Evolutionary conservation across 1,284 basidiomycete species (phyloP), one percentile per base, ranked within the genome.

Genomic region (Apiotrichum sp.): DNA sequence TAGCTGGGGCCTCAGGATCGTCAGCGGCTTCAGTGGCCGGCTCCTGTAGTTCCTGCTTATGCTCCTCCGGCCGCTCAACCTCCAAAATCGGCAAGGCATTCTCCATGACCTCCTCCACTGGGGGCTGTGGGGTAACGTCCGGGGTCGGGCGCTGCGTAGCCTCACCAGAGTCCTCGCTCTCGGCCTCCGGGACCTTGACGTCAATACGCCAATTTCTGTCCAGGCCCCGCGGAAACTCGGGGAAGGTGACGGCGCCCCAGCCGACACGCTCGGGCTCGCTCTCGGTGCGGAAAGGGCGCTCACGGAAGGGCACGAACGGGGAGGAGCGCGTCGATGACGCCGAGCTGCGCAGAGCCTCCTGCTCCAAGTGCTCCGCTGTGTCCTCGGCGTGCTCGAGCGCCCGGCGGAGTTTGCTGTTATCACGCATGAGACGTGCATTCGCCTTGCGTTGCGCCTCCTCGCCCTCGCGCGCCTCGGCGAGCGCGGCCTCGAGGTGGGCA

Each of bases 391-490:
- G 56, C 33, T 68, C 59, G 22, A 68, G 62, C 42, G 69, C 65
- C 9, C 65, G 57, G 38, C 67, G 62, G 31, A 71, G 62, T 53
- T 68, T 68, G 3, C 66, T 60, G 35, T 69, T 53, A 29, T 73
- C 70, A 46, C 57, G 65, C 14, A 63, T 59, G 39, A 71, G 58
- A 33, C 71, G 61, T 0, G 69, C 67, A 0, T 64, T 67, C 1
- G 65, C 55, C 45, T 69, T 73, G 11, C 71, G 46, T 49, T 71
- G 69, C 8, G 43, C 55, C 40, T 73, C 71, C 40, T 73, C 71
- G 7, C 68, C 56, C 8, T 68, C 69, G 8, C 60, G 58, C 3
- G 71, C 68, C 32, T 73, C 71, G 29, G 59, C 50, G n/a, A 73
- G 55, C 6, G 68, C 67, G n/a, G 59, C 51, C 47, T 73, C 71